Base-by-base conservation (phyloP, 2,329 filamentous ascomycete species). In the Cladophialophora immunda region DNA sequence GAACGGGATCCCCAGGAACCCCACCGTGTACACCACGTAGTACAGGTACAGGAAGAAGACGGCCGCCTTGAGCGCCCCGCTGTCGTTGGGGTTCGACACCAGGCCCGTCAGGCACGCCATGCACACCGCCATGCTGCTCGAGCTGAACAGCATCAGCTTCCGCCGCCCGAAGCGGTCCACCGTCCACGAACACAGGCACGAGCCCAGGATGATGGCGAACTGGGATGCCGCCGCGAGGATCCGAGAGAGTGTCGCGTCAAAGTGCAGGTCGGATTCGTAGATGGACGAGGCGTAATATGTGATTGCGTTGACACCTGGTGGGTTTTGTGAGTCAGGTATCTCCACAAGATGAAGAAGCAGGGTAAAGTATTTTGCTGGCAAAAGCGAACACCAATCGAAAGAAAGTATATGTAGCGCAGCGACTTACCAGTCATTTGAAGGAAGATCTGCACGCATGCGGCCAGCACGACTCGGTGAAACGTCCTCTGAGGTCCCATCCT, bases 131-230 rank as follows among this genome's bases (percentile, higher is more conserved):
- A 90, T 89, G 0, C 88, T 87, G 50, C 85, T 79, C 0, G 88
- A 87, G 62, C 90, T 90, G 70, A 92, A 87, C 17, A 93, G 79
- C 89, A 93, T 92, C 68, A 93, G 84, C 73, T 87, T 86, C 19
- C 90, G 85, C 32, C 91, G 81, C n/a, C 83, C 83, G 60, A 83
- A 76, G 58, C 78, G 81, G 72, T 85, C 83, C 64, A 85, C 52
- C 27, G 52, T 55, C 27, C 30, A 55, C 2, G 52, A 55, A n/a
- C 52, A 55, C 4, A 55, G 52, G 13, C 27, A 30, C 2, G 27
- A 30, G 4, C 52, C 81, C 7, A 81, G 81, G 69, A 85, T 83
- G 32, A 86, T 79, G 4, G 83, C 81, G 52, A 30, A 55, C 13
- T 55, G 52, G 4, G 27, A 30, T 2, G 52, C 52, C 25, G 83